Percentiles rank a stretch among this genome's conserved stretches.
Conservation (phyloP, 495 filamentous ascomycete species). For the Endocarpon pusillum region DNA sequence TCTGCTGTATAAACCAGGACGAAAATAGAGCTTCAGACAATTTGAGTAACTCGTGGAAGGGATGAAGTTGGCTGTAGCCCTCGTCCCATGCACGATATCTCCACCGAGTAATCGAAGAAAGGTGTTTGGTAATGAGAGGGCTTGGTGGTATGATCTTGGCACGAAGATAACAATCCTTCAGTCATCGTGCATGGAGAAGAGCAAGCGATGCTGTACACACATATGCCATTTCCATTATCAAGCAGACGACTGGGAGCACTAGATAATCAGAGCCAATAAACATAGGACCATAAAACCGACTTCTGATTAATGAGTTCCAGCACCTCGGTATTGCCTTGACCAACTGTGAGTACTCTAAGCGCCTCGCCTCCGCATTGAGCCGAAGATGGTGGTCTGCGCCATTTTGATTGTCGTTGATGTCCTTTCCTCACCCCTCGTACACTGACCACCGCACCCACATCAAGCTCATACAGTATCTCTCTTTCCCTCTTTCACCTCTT, state of each 20-base stretch:
- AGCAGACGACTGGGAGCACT: slow-evolving; percentile 4
- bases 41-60: slow-evolving; percentile 2
- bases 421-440: slow-evolving; percentile 21
- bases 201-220: slow-evolving; percentile 98
- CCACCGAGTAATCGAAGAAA: slow-evolving; percentile 37
- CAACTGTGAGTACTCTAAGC: no score
- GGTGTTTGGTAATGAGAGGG: slow-evolving; percentile 92
- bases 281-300: no score
- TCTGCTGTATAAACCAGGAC: no score
- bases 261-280: no score
- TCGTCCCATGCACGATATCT: slow-evolving; percentile 74
- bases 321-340: no score
- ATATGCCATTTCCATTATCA: slow-evolving; percentile 54
- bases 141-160: slow-evolving; percentile 57
- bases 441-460: no score
- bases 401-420: slow-evolving; percentile 2
- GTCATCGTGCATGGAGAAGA: slow-evolving; percentile 58
- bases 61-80: slow-evolving; percentile 40
- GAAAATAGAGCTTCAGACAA: no score
- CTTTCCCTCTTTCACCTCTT: slow-evolving; percentile 96
- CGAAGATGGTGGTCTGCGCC: no score
- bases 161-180: slow-evolving; percentile 92
- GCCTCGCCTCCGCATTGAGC: no score
- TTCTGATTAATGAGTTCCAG: no score
- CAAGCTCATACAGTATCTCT: slow-evolving; percentile 78